Evolutionary conservation across 108 stramenopile species (phyloP), one percentile per base, ranked within the genome.

Genomic region (Licmophora abbreviata): DNA sequence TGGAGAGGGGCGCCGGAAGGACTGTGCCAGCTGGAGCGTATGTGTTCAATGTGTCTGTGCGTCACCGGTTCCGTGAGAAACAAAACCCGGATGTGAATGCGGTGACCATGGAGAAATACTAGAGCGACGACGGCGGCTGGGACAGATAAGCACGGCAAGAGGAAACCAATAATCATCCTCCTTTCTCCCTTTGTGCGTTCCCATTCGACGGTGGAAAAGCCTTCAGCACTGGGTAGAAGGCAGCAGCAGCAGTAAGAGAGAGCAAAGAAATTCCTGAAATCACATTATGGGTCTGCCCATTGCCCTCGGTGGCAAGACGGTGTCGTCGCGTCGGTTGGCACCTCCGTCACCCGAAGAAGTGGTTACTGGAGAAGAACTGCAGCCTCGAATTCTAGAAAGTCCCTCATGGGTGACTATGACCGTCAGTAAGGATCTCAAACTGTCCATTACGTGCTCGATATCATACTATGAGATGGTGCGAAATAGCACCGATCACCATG

Each of bases 401-500:
- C 18, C 18, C 20, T 20, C 38, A 40, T 20, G 38, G 15, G 38
- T 40, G 15, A 20, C 38, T 3, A 40, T 40, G 38, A 20, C 38
- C 5, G 5, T 40, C 1, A 40, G 20, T 5, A 40, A 2, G 1
- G 18, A 40, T 18, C 18, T 15, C 15, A 4, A 15, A 2, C 20
- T 40, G 20, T 40, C 18, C 20, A 20, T 20, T 4, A 5, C 38
- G 5, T 18, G 15, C 20, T 18, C 38, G 5, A 40, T 40, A 2
- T 40, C 5, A 3, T 40, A 40, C 5, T 40, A 40, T 40, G 38
- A 40, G 15, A 40, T 40, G 38, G 20, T 40, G 18, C 38, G 38
- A n/a, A n/a, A n/a, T n/a, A n/a, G n/a, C n/a, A n/a, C n/a, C n/a
- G n/a, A n/a, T n/a, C n/a, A n/a, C 5, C 38, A 15, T 4, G 5